Percentiles rank a stretch among this genome's conserved stretches.
These are phyloP conservation scores for Lasiodiplodia gonubiensis DNA, from an alignment of 2,329 filamentous ascomycete genomes.

Conservation along the genomic window DNA sequence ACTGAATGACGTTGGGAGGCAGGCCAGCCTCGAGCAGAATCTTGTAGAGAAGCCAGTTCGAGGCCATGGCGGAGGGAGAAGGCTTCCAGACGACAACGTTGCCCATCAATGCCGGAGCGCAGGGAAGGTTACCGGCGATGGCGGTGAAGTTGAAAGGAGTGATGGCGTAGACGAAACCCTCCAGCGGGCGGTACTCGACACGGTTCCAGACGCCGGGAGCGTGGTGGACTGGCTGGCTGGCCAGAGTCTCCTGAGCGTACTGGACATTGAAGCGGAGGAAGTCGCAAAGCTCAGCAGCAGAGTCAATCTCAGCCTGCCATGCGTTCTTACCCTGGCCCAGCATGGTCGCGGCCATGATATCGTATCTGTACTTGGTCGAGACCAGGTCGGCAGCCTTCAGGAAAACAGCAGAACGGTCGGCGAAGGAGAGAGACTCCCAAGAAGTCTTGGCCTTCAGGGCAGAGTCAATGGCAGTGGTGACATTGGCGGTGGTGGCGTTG, in stretches of 20 bases:
- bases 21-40: conserved; percentile 91
- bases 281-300: conserved; percentile 88
- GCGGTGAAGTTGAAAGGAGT: conserved; percentile 98
- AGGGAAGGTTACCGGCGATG: conserved; percentile 85
- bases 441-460: conserved; percentile 83
- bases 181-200: conserved; percentile 84
- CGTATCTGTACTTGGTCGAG: conserved; percentile 90
- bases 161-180: conserved; percentile 94
- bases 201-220: conserved; percentile 88
- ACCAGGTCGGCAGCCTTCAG: conserved; percentile 94
- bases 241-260: conserved; percentile 90
- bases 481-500: conserved; percentile 76
- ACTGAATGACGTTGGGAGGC: conserved; percentile 88
- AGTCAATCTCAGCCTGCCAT: conserved; percentile 98
- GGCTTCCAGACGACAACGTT: conserved; percentile 98
- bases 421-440: conserved; percentile 87
- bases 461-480: conserved; percentile 78
- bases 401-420: conserved; percentile 90
- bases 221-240: conserved; percentile 84
- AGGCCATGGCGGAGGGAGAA: conserved; percentile 85
- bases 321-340: conserved; percentile 97
- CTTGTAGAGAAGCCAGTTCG: conserved; percentile 87
- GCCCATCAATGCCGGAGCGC: conserved; percentile 83
- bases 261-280: conserved; percentile 94
- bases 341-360: conserved; percentile 96